These are phyloP conservation scores for Fusarium brevicatenulatum DNA, from an alignment of 2,329 filamentous ascomycete genomes.

Conservation along the genomic window DNA sequence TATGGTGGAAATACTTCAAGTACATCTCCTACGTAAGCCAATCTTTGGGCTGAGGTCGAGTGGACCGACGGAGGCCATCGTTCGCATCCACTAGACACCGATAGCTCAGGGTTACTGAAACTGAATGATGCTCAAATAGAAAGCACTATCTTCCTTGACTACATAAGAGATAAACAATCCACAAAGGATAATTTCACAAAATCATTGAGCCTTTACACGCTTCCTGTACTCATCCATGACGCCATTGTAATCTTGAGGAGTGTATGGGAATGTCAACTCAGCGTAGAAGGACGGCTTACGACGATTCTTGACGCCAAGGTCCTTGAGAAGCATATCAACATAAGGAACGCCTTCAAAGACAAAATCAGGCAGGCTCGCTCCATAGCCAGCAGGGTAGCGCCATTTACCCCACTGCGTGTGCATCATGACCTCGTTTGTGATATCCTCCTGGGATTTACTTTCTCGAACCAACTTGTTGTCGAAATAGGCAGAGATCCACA, in stretches of 20 bases:
- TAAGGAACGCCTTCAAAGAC: background rate
- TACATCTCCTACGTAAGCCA: background rate
- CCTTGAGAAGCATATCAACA: conserved; percentile 8
- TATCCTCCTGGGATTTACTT: background rate
- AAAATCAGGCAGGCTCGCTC: background rate
- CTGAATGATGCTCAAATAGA: background rate
- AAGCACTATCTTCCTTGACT: background rate
- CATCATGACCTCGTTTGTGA: background rate
- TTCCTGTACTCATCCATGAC: background rate
- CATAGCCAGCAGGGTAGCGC: background rate
- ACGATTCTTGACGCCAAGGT: background rate
- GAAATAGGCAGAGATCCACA: conserved; percentile 1
- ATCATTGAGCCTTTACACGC: background rate
- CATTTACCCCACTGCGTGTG: conserved; percentile 6
- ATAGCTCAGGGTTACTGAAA: background rate
- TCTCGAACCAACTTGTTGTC: background rate
- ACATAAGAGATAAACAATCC: background rate
- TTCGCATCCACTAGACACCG: background rate
- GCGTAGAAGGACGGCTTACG: background rate
- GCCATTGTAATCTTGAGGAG: background rate
- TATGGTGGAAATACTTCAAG: rapidly evolving
- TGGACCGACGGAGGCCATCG: background rate
- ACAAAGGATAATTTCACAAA: background rate
- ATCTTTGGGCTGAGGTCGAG: too few relatives aligned
- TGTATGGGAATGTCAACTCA: background rate